phyloP scores from a whole-genome alignment of 371 early-diverging fungal genomes.

The Apophysomyces trapeziformis region DNA sequence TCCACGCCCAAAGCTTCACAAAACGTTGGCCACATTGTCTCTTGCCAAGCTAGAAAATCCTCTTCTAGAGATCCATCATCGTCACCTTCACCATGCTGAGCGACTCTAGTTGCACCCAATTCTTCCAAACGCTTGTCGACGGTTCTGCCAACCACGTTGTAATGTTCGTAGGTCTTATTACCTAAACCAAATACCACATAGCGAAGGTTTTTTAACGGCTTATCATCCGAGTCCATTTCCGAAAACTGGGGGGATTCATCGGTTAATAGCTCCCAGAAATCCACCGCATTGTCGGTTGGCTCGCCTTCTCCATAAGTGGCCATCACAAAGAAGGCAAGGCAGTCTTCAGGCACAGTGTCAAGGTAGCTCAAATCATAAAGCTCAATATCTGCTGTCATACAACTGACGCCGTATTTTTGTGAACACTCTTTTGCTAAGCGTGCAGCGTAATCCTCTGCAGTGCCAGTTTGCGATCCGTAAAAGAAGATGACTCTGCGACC shows the following conservation, averaged over 20 bases:
- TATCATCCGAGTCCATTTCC: conserved; percentile 50
- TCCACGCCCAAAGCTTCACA: conserved; percentile 76
- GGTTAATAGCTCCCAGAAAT: conserved; percentile 81
- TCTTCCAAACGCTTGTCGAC: conserved; percentile 66
- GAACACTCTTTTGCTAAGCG: conserved; percentile 85
- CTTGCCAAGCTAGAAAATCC: conserved; percentile 95
- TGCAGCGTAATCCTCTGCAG: conserved; percentile 94
- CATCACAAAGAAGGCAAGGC: conserved; percentile 79
- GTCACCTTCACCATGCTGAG: conserved; percentile 93
- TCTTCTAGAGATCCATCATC: conserved; percentile 96
- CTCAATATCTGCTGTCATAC: conserved; percentile 86
- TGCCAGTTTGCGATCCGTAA: conserved; percentile 97
- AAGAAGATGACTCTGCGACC: conserved; percentile 77
- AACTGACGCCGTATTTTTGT: conserved; percentile 73
- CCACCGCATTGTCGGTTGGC: conserved; percentile 92
- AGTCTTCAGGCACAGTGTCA: conserved; percentile 64
- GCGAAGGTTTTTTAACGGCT: conserved; percentile 66
- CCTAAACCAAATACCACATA: conserved; percentile 94
- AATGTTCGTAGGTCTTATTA: conserved; percentile 97
- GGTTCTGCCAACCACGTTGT: conserved; percentile 79
- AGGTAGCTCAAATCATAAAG: conserved; percentile 83
- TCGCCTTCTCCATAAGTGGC: conserved; percentile 94
- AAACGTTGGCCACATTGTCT: conserved; percentile 77
- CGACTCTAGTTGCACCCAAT: conserved; percentile 81
- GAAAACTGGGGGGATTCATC: conserved; percentile 75